Percentiles rank a stretch among this genome's conserved stretches.
Evolutionary conservation across 1,139 yeast species (phyloP).

Genomic region (Candida smagusa): DNA sequence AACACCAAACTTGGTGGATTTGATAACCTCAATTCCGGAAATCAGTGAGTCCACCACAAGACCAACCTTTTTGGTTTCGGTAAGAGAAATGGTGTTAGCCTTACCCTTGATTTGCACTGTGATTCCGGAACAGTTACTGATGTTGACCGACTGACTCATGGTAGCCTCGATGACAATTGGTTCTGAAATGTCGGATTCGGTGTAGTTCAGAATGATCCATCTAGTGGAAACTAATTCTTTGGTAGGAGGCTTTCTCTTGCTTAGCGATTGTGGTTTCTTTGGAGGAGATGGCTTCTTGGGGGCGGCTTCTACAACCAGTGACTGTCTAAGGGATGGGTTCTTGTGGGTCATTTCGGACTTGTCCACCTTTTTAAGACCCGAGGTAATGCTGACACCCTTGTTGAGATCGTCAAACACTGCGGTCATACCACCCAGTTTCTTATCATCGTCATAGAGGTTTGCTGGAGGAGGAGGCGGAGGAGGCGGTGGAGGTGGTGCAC

Average conservation of each 20-base stretch:
- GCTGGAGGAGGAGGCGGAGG: constrained; percentile 73
- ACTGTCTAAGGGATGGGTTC: constrained; percentile 74
- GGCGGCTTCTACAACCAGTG: constrained; percentile 32
- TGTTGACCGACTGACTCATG: constrained; percentile 83
- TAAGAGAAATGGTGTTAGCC: constrained; percentile 81
- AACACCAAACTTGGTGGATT: constrained; percentile 75
- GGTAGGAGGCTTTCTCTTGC: constrained; percentile 65
- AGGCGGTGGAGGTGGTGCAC: constrained; percentile 37
- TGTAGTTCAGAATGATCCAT: constrained; percentile 85
- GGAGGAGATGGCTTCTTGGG: constrained; percentile 60
- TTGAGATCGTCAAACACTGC: constrained; percentile 93
- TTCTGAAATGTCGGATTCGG: constrained; percentile 41
- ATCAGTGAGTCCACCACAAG: constrained; percentile 81
- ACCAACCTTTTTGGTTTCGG: constrained; percentile 69
- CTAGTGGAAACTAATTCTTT: constrained; percentile 76
- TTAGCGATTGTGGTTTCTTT: constrained; percentile 67
- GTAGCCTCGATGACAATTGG: constrained; percentile 71
- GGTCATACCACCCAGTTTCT: constrained; percentile 51
- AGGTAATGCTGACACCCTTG: constrained; percentile 79
- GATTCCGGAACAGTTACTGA: constrained; percentile 72
- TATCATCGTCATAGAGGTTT: constrained; percentile 44
- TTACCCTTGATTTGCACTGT: constrained; percentile 88
- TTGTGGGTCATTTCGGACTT: constrained; percentile 93
- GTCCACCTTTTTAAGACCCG: constrained; percentile 87
- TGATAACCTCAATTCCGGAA: constrained; percentile 85